Base-by-base conservation (phyloP, 257 asterid species). In the Fraxinus americana region DNA sequence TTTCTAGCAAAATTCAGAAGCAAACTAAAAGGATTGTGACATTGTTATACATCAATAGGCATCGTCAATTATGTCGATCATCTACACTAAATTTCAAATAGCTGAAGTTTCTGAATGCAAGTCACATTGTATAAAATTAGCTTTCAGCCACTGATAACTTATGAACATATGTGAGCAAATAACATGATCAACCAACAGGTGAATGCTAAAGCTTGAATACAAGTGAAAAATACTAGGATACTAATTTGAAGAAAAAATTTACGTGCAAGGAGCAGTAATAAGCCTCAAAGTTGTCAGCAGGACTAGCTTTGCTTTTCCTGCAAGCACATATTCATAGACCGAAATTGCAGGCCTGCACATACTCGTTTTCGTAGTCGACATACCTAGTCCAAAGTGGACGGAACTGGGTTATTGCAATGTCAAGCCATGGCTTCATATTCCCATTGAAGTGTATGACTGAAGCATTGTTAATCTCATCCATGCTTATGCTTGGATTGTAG, bases 391-490 rank as follows among this genome's bases (percentile, higher is more conserved):
- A 92, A 70, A 92, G 87, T 2, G 92, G 91, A 57, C 93, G 90
- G 83, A 85, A 92, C 78, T 91, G 98, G 78, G 85, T 45, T 71
- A 92, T 92, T 74, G 92, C 98, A 71, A 92, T 92, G 83, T 92
- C 98, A 34, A 92, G 98, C 98, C 98, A 92, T 9, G 98, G 97
- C 85, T 91, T 91, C 91, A 89, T 85, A 78, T 93, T 90, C 70
- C 98, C 98, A 68, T 92, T 92, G 86, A 90, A 93, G 83, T 93
- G 98, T 78, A 93, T 90, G 65, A 93, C 98, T 72, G 98, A 92
- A 82, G 97, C 98, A 81, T 88, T 92, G 48, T 81, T 84, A 67
- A 93, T 93, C 88, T 93, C 98, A 29, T 86, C 96, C 92, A 85
- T 87, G 85, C 95, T 92, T 71, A 93, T 92, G 82, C 92, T 89